These are phyloP conservation scores for Xanthoceras sorbifolium DNA, from an alignment of 345 rosid species.

Conservation along the genomic window DNA sequence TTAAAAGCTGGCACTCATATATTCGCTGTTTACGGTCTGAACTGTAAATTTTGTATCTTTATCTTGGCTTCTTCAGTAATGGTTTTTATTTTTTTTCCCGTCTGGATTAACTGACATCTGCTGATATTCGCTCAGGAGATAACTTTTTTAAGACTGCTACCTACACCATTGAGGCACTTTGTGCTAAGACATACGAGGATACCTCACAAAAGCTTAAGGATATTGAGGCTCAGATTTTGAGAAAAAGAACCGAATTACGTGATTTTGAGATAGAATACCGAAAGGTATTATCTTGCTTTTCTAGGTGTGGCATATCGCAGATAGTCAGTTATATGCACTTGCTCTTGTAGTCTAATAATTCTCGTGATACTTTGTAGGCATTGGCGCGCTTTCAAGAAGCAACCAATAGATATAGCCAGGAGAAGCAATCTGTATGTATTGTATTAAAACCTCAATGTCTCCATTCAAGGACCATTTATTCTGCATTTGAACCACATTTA, in stretches of 20 bases:
- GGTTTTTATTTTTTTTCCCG: background rate
- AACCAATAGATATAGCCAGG: constrained; percentile 82
- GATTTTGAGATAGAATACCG: constrained; percentile 97
- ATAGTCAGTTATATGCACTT: background rate
- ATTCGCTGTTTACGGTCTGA: constrained; percentile 95
- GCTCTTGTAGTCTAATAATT: constrained; percentile 9
- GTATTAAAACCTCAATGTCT: constrained; percentile 15
- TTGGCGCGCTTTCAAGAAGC: constrained; percentile 96
- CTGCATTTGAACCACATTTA: constrained; percentile 10
- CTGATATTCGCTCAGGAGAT: constrained; percentile 65
- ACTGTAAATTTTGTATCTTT: constrained; percentile 16
- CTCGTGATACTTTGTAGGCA: constrained; percentile 57
- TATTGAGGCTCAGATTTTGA: constrained; percentile 81
- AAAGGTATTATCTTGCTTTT: constrained; percentile 50
- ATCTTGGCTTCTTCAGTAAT: background rate
- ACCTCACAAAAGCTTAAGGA: constrained; percentile 80
- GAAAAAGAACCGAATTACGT: constrained; percentile 89
- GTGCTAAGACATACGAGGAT: constrained; percentile 84
- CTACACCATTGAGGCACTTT: constrained; percentile 93
- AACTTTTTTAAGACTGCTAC: constrained; percentile 95
- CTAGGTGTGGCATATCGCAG: background rate
- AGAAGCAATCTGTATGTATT: constrained; percentile 82
- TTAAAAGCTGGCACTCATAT: constrained; percentile 97
- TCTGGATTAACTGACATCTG: constrained; percentile 25
- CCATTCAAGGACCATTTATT: background rate